Base-by-base conservation (phyloP, 2,329 filamentous ascomycete species). In the Penicillium sp. region DNA sequence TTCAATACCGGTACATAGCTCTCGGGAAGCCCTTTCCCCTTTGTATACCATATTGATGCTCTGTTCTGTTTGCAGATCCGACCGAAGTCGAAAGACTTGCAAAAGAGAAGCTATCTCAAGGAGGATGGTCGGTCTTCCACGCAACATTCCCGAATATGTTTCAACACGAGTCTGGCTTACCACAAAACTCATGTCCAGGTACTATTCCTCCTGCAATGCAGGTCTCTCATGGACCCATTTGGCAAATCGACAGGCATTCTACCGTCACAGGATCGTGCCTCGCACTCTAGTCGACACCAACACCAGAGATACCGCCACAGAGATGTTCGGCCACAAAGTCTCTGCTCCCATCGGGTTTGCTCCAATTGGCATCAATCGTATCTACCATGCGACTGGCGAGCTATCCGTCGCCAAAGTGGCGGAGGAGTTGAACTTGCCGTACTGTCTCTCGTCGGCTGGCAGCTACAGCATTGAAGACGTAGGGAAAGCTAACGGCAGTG, bases 301-400 rank as follows among this genome's bases (percentile, higher is more conserved):
- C 67, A 73, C 72, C 35, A 82, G 85, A 39, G 85, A 88, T 65
- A 86, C 84, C 1, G 73, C 74, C 1, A 84, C 84, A 13, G 76
- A 74, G 4, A 84, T 89, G 60, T 89, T 87, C 70, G 83, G 85
- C 14, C 83, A 87, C 70, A 78, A 79, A 50, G 81, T 85, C 14
- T 77, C 81, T 2, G 85, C 85, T 0, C 86, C 86, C 0, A 83
- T 89, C 52, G 85, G 84, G n/a, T 86, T 89, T 66, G 83, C 86
- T 0, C 85, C 86, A 0, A 82, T 88, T 31, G 86, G 86, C 4
- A 87, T 89, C 64, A 87, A 89, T 75, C 83, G 83, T 61, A 89
- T 88, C 65, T 88, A 87, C 74, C 80, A 88, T 64, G 78, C 81
- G 0, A 69, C 74, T 0, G 86, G 83, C 40, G 87, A 89, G 67